These are phyloP conservation scores for Phanerochaete sordida DNA, from an alignment of 768 basidiomycete genomes.

Conservation along the genomic window DNA sequence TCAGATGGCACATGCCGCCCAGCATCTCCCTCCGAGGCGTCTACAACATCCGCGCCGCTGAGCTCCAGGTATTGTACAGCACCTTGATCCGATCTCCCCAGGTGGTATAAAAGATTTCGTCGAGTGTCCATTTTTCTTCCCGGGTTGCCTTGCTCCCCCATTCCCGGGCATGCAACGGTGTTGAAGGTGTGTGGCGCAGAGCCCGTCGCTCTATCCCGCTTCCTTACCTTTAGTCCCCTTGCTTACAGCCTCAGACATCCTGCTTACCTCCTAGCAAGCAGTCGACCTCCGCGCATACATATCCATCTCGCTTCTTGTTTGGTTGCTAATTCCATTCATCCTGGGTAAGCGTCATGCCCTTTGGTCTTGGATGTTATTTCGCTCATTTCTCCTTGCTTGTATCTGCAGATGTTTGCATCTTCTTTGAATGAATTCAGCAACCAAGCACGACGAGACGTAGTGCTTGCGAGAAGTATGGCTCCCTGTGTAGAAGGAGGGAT, in stretches of 20 bases:
- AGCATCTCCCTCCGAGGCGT: not conserved
- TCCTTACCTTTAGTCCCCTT: not conserved
- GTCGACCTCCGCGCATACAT: slow-evolving; percentile 53
- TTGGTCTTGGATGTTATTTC: not conserved
- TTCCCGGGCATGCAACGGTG: not conserved
- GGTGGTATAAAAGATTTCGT: slow-evolving; percentile 4
- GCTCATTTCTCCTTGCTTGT: slow-evolving; percentile 7
- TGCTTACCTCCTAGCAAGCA: slow-evolving; percentile 46
- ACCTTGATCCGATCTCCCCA: slow-evolving; percentile 15
- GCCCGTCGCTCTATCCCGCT: not conserved
- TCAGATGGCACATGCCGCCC: not conserved
- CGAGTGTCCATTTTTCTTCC: not conserved
- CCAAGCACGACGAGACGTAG: slow-evolving; percentile 72
- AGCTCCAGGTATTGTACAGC: not conserved
- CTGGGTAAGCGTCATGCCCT: slow-evolving; percentile 32
- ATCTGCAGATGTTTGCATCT: slow-evolving; percentile 19
- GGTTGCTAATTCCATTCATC: slow-evolving; percentile 57
- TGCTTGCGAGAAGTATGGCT: slow-evolving; percentile 72
- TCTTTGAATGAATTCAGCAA: slow-evolving; percentile 56
- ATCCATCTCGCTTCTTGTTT: slow-evolving; percentile 71
- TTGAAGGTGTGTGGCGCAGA: slow-evolving; percentile 1
- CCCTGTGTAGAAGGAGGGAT: slow-evolving; percentile 54
- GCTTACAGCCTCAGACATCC: slow-evolving; percentile 14
- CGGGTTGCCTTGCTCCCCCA: slow-evolving; percentile 8
- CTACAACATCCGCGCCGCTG: not conserved